Evolutionary conservation across 768 basidiomycete genomes (phyloP).

Genomic region (Phaeolepiota aurea): DNA sequence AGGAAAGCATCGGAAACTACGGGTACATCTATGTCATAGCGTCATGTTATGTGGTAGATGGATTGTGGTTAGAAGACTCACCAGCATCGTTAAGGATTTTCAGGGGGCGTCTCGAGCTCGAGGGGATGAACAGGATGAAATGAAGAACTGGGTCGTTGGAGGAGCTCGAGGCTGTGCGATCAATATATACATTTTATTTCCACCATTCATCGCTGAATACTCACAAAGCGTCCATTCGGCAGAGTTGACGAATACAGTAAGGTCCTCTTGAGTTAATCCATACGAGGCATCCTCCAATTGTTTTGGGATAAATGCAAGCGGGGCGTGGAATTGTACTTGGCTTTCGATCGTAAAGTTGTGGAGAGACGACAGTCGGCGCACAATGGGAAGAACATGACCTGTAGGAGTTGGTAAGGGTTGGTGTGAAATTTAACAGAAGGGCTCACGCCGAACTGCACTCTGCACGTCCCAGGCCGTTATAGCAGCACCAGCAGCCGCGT

Average conservation of each 20-base stretch:
- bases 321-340: constrained; percentile 89
- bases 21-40: too few relatives aligned
- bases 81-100: constrained; percentile 51
- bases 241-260: constrained; percentile 92
- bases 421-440: background rate
- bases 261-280: constrained; percentile 68
- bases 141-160: constrained; percentile 93
- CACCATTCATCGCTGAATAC: constrained; percentile 7
- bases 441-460: constrained; percentile 47
- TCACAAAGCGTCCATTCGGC: constrained; percentile 92
- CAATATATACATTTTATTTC: background rate
- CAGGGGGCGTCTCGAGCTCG: constrained; percentile 58
- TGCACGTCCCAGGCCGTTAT: constrained; percentile 70
- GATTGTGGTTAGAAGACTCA: constrained; percentile 11
- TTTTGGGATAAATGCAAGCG: constrained; percentile 70
- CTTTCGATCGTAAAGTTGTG: constrained; percentile 95
- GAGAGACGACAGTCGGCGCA: constrained; percentile 49
- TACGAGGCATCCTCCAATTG: constrained; percentile 30
- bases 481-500: constrained; percentile 57
- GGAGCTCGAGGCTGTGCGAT: constrained; percentile 69
- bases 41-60: too few relatives aligned
- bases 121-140: constrained; percentile 86
- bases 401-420: background rate
- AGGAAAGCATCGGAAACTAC: constrained; percentile 78
- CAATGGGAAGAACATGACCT: constrained; percentile 68